A percentile compares a stretch with the other conserved stretches of the same genome.
These are phyloP conservation scores for Termitomyces sp. DNA, from an alignment of 768 basidiomycete genomes.

Conservation along the genomic window DNA sequence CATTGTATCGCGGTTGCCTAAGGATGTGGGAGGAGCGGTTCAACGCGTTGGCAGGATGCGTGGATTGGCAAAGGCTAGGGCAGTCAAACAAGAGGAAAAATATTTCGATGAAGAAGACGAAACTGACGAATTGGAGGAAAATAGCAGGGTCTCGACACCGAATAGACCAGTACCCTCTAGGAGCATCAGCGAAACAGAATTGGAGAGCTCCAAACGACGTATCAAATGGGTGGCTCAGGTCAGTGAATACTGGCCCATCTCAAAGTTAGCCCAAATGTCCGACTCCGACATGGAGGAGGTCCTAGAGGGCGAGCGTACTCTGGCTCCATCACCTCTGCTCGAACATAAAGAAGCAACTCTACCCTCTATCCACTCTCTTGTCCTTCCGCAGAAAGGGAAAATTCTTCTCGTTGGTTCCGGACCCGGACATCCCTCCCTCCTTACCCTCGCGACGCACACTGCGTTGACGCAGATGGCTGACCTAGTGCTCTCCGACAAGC, in stretches of 20 bases:
- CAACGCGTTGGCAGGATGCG: conserved; percentile 68
- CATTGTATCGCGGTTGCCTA: conserved; percentile 69
- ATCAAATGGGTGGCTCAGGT: conserved; percentile 95
- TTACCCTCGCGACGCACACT: conserved; percentile 81
- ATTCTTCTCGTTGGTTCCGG: conserved; percentile 93
- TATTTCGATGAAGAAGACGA: conserved; percentile 16
- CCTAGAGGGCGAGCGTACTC: conserved; percentile 33
- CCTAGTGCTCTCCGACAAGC: conserved; percentile 91
- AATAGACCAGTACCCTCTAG: conserved; percentile 64
- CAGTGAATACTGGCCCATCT: conserved; percentile 93
- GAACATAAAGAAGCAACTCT: conserved; percentile 5
- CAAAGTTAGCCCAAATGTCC: conserved; percentile 65
- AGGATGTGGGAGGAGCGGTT: conserved; percentile 69
- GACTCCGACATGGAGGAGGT: conserved; percentile 63
- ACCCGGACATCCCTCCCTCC: conserved; percentile 88
- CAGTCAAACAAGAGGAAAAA: conserved; percentile 8
- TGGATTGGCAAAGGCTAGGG: conserved; percentile 31
- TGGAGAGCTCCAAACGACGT: conserved; percentile 51
- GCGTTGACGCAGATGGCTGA: conserved; percentile 78
- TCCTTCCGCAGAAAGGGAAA: conserved; percentile 43
- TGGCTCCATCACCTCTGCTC: conserved; percentile 9
- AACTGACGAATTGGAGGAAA: conserved; percentile 46
- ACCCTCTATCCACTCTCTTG: conserved; percentile 28
- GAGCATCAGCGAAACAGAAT: conserved; percentile 26
- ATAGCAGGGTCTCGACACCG: conserved; percentile 49